Base-by-base conservation (phyloP, 2,329 filamentous ascomycete species). In the Diaporthe australafricana region DNA sequence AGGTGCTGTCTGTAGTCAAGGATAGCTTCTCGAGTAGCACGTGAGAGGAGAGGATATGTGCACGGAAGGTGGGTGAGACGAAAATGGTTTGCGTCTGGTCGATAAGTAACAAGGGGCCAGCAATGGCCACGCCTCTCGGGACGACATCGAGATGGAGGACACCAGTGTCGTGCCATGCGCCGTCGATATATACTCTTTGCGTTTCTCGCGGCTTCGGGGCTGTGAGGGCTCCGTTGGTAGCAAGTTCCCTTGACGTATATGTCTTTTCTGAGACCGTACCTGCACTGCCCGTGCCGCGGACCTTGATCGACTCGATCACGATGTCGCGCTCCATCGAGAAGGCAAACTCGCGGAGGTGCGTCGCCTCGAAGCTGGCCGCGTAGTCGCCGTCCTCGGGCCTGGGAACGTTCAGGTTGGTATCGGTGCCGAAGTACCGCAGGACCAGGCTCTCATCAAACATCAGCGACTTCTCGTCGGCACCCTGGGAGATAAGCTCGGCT, bases 1-100 rank as follows among this genome's bases (percentile, higher is more conserved):
- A 5, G 32, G 32, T 35, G 32, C 32, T 35, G 32, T 35, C 9
- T 35, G 32, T 5, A 35, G 32, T 5, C 32, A 5, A 5, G 32
- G 32, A 35, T 35, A 35, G 5, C 32, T 35, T 35, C 68, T 79
- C 75, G 38, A 75, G 74, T 90, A 85, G 72, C 90, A 89, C 72
- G 22, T 74, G 72, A 35, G 55, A 67, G 12, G 42, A 52, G 48
- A 92, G 72, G 80, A 73, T 91, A 80, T 3, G 88, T 84, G 72
- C 75, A 48, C 68, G 42, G 3, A 91, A 88, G 30, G 85, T 86
- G 1, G 92, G 92, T 0, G 90, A 90, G 6, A 94, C 88, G 2
- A 94, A 90, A 73, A 94, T 92, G 0, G 92, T 94, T 79, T 94
- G 92, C 6, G 89, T 91, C 20, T 88, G 88, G 77, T 91, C 92